These are phyloP conservation scores for Microbotryum lychnidis-dioicae DNA, from an alignment of 1,284 basidiomycete genomes.

Conservation along the genomic window DNA sequence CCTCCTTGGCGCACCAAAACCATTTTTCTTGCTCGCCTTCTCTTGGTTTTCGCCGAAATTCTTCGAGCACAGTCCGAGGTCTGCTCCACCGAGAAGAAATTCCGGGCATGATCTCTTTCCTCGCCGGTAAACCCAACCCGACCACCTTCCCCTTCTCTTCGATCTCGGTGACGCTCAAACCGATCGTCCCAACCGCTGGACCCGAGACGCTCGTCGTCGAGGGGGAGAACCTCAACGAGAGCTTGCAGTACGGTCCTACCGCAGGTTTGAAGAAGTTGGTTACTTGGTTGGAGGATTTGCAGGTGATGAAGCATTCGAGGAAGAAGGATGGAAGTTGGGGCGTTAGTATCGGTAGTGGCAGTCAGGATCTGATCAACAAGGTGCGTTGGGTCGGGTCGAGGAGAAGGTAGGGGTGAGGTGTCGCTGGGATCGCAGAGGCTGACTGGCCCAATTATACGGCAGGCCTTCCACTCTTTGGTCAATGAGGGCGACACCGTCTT, in stretches of 20 bases:
- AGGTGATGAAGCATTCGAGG: conserved; percentile 33
- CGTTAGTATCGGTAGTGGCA: conserved; percentile 69
- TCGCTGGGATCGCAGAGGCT: not conserved
- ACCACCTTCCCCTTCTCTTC: conserved; percentile 74
- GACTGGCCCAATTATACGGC: not conserved
- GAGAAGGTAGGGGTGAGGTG: not conserved
- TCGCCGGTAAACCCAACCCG: conserved; percentile 66
- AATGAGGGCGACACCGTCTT: conserved; percentile 75
- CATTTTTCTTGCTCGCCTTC: not conserved
- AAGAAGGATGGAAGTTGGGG: conserved; percentile 57
- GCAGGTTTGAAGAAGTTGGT: conserved; percentile 57
- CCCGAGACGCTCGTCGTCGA: conserved; percentile 35
- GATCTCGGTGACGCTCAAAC: conserved; percentile 26
- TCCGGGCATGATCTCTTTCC: conserved; percentile 73
- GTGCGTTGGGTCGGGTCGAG: conserved; percentile 41
- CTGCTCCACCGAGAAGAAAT: conserved; percentile 67
- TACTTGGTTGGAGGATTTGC: conserved; percentile 40
- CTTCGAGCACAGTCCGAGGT: conserved; percentile 45
- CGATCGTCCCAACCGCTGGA: conserved; percentile 15
- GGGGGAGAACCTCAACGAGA: conserved; percentile 37
- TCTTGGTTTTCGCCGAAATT: not conserved
- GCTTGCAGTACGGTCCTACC: conserved; percentile 53
- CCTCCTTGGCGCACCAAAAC: too few species aligned
- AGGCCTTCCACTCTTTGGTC: conserved; percentile 53
- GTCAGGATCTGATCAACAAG: conserved; percentile 72